Base-by-base conservation (phyloP, 2,329 filamentous ascomycete genomes). In the Falciphora oryzae region DNA sequence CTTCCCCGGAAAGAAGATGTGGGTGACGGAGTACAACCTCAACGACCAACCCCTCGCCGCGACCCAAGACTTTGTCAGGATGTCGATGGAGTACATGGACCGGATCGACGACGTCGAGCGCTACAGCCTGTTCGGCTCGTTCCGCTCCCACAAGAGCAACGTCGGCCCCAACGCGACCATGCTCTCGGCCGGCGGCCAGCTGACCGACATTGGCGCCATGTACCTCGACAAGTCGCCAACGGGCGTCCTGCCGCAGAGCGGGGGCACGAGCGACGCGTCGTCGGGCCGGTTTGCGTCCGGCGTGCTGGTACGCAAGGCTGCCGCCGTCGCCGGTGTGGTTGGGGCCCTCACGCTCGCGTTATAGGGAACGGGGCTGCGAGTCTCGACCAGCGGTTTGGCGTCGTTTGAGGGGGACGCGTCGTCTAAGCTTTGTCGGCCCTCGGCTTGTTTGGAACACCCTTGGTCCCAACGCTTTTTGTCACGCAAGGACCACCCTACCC, bases 1-100 rank as follows among this genome's bases (percentile, higher is more conserved):
- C 28, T 89, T 85, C 73, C 87, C 86, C 11, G 81, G 84, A 66
- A 78, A 80, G 44, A 80, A 83, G 4, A 85, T 93, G 66, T 94
- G 91, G 91, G 80, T 94, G 14, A 94, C 91, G 31, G 91, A 95
- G 75, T 93, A 89, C 73, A 90, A 88, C 53, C 81, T 82, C 64
- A 78, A 85, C 65, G 75, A 88, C 67, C 79, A 84, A 70, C 77
- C 81, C 31, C 80, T 92, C 22, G 66, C 73, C 1, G 75, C 80
- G 0, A 88, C 87, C 0, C 84, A 92, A 72, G 69, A 73, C 0
- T 92, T 91, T 72, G 93, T 85, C 78, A 92, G 92, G 70, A 80
- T 79, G 70, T 87, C 84, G 3, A 75, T 83, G 63, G 81, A 85
- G 59, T 92, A 87, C 74, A 84, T 94, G 66, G 90, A 94, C 73